Percentiles rank a stretch among this genome's conserved stretches.
These are phyloP conservation scores for Hagleromyces aurorensis DNA, from an alignment of 805 yeast genomes.

Conservation along the genomic window DNA sequence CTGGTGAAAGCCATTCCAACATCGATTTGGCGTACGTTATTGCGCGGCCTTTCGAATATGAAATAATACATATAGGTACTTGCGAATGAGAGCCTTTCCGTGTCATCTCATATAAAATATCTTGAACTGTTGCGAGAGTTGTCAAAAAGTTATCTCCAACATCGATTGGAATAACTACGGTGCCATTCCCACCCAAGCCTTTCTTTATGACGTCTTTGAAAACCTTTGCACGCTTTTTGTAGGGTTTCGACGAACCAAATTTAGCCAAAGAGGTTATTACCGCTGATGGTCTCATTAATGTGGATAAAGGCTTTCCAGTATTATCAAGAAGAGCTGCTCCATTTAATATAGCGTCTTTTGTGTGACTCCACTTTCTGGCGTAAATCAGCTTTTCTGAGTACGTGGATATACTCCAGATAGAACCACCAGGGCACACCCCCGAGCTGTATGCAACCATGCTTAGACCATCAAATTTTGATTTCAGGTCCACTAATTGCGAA, in stretches of 20 bases:
- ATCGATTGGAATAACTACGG: constrained; percentile 76
- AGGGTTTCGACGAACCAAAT: constrained; percentile 56
- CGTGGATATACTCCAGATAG: constrained; percentile 72
- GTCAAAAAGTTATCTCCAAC: constrained; percentile 78
- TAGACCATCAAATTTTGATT: constrained; percentile 52
- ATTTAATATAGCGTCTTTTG: constrained; percentile 75
- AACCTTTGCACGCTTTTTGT: constrained; percentile 54
- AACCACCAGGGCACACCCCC: constrained; percentile 92
- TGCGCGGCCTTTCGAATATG: constrained; percentile 71
- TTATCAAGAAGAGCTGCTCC: constrained; percentile 54
- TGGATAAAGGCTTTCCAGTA: constrained; percentile 55
- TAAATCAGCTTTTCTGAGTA: constrained; percentile 75
- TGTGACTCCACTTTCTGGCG: constrained; percentile 93
- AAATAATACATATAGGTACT: constrained; percentile 67
- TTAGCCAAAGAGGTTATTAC: constrained; percentile 55
- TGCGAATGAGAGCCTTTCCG: constrained; percentile 31
- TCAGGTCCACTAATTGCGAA: constrained; percentile 61
- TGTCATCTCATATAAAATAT: constrained; percentile 39
- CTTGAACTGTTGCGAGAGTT: constrained; percentile 63
- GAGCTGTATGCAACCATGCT: constrained; percentile 77
- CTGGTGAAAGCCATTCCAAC: constrained; percentile 92
- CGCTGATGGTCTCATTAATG: constrained; percentile 70
- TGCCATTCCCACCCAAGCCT: constrained; percentile 37
- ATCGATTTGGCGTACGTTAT: constrained; percentile 78
- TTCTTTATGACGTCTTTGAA: constrained; percentile 60